phyloP scores from a whole-genome alignment of 2,329 filamentous ascomycete species.

The Diatrype stigma region DNA sequence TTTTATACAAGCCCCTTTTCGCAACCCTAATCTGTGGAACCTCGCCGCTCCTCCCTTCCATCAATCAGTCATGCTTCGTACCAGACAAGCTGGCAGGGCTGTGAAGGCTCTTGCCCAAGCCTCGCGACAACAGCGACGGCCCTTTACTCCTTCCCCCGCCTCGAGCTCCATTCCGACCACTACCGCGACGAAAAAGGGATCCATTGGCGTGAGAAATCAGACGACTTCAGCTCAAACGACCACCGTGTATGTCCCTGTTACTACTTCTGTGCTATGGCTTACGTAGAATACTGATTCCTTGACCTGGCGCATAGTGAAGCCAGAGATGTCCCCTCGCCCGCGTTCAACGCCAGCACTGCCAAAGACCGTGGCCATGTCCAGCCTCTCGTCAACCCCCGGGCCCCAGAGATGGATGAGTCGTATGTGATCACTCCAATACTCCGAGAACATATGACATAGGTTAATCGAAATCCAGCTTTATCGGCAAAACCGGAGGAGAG shows the following conservation, averaged over 20 bases:
- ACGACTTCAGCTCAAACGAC: constrained; percentile 45
- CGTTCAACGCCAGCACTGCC: constrained; percentile 47
- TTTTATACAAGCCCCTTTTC: background rate
- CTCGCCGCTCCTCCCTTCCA: constrained; percentile 8
- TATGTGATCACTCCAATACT: background rate
- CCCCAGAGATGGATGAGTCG: background rate
- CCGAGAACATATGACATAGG: background rate
- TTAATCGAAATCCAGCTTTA: constrained; percentile 56
- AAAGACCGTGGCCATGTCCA: constrained; percentile 21
- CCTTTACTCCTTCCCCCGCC: constrained; percentile 37
- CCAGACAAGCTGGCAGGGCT: constrained; percentile 43
- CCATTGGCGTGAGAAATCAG: constrained; percentile 42
- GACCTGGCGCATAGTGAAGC: constrained; percentile 50
- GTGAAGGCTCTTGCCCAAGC: constrained; percentile 38
- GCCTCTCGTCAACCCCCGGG: background rate
- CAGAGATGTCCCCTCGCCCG: constrained; percentile 59
- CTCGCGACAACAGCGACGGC: constrained; percentile 31
- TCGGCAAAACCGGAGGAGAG: constrained; percentile 91
- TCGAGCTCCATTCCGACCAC: constrained; percentile 31
- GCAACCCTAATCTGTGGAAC: background rate
- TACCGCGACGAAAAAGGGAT: constrained; percentile 37
- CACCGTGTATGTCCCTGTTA: constrained; percentile 46
- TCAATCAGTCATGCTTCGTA: constrained; percentile 46
- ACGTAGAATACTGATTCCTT: too few relatives aligned
- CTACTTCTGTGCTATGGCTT: too few relatives aligned